Conservation (phyloP, 2,329 filamentous ascomycete genomes). For the Saccharata proteae region DNA sequence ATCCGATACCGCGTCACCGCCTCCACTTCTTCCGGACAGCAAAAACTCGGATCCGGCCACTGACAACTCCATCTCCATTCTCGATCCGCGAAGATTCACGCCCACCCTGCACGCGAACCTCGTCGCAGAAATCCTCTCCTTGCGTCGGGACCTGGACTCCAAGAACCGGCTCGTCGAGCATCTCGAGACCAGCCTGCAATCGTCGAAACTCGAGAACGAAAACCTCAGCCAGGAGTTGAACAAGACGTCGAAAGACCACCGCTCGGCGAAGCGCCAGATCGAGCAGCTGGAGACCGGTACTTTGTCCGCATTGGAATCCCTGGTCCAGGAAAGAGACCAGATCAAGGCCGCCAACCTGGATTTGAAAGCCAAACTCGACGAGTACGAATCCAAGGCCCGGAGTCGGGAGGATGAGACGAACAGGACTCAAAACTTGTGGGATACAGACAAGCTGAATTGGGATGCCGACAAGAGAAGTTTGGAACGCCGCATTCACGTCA, state of each 20-base stretch:
- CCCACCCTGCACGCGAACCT: constrained; percentile 89
- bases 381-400: constrained; percentile 63
- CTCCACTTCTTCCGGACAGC: constrained; percentile 37
- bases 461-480: constrained; percentile 68
- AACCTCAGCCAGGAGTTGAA: constrained; percentile 50
- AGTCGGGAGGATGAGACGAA: constrained; percentile 73
- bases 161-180: constrained; percentile 79
- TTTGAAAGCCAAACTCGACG: constrained; percentile 63
- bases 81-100: constrained; percentile 87
- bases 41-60: constrained; percentile 40
- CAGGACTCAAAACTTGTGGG: constrained; percentile 68
- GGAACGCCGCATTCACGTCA: constrained; percentile 80
- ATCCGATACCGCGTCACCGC: constrained; percentile 52
- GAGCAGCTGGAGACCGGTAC: constrained; percentile 79
- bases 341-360: constrained; percentile 63
- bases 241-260: constrained; percentile 59
- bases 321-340: constrained; percentile 76
- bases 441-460: constrained; percentile 74
- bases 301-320: constrained; percentile 69
- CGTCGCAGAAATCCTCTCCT: constrained; percentile 80
- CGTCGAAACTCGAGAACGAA: constrained; percentile 63
- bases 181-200: constrained; percentile 63
- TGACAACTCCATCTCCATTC: constrained; percentile 59
- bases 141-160: constrained; percentile 81
- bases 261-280: constrained; percentile 73